phyloP scores from a whole-genome alignment of 371 early-diverging fungal genomes.

The Haplosporangium sp. region DNA sequence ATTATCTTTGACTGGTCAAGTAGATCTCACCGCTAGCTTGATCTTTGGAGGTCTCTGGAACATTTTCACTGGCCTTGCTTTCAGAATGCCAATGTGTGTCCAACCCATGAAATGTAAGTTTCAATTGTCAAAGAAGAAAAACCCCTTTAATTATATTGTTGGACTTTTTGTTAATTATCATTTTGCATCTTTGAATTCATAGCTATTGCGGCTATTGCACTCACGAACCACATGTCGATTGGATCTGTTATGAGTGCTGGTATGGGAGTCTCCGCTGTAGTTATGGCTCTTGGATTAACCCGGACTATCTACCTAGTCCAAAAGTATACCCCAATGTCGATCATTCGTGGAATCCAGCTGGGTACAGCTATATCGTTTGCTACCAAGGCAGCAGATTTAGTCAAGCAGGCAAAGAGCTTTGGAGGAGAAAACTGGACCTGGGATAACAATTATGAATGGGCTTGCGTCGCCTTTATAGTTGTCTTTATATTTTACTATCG shows the following conservation, averaged over 20 bases:
- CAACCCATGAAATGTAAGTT: constrained; percentile 85
- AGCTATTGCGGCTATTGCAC: constrained; percentile 89
- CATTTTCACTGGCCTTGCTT: constrained; percentile 80
- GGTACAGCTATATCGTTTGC: constrained; percentile 86
- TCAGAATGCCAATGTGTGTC: constrained; percentile 88
- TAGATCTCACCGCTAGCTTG: constrained; percentile 83
- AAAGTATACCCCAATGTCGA: constrained; percentile 78
- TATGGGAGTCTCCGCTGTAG: constrained; percentile 74
- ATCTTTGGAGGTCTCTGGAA: constrained; percentile 93
- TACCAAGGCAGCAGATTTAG: constrained; percentile 76
- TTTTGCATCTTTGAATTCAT: not conserved
- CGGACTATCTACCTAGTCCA: constrained; percentile 77
- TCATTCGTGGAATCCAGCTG: constrained; percentile 91
- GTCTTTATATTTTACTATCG: constrained; percentile 77
- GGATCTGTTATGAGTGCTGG: constrained; percentile 86
- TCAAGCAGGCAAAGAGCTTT: constrained; percentile 57
- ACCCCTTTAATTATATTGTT: too few relatives aligned
- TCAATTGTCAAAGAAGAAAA: not conserved
- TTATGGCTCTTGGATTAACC: constrained; percentile 79
- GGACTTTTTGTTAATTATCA: not conserved
- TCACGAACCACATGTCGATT: constrained; percentile 75
- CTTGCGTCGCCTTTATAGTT: constrained; percentile 72
- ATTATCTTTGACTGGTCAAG: constrained; percentile 78
- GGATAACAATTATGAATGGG: constrained; percentile 85
- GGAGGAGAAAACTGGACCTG: constrained; percentile 69